Conservation (phyloP, 139 green algal genomes). For the Volvox reticuliferus region DNA sequence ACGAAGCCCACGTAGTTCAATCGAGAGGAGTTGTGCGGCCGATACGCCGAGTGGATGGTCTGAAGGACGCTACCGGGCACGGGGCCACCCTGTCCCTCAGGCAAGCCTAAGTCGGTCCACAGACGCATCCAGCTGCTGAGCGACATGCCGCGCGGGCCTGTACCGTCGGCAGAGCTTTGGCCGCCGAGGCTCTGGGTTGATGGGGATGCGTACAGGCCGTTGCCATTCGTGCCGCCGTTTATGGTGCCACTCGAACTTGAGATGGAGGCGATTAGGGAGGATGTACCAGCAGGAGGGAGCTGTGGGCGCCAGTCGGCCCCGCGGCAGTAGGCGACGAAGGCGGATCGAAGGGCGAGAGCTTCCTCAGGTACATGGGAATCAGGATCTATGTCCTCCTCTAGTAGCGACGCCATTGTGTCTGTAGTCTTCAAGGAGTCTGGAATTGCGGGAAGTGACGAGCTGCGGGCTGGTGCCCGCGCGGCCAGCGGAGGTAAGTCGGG, state of each 20-base stretch:
- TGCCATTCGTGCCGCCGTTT: not conserved
- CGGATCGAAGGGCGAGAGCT: not conserved
- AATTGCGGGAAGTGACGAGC: not conserved
- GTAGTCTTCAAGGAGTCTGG: not conserved
- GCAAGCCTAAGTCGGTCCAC: conserved; percentile 4
- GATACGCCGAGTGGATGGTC: conserved; percentile 20
- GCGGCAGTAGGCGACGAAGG: conserved; percentile 26
- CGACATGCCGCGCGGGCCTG: not conserved
- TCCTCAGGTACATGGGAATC: not conserved
- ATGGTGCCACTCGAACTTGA: not conserved
- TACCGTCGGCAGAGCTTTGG: not conserved
- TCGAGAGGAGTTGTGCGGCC: not conserved
- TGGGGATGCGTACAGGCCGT: not conserved
- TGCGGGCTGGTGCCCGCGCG: not conserved
- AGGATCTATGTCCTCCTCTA: not conserved
- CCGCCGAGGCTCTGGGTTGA: not conserved
- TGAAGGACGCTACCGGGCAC: conserved; percentile 1
- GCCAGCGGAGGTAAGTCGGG: not conserved
- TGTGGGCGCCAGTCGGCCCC: not conserved
- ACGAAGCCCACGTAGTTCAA: conserved; percentile 34
- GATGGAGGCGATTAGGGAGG: not conserved
- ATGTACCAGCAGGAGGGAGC: not conserved
- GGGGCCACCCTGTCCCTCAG: not conserved
- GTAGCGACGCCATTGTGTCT: not conserved
- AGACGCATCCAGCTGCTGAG: conserved; percentile 19